Conservation (phyloP, 371 early-diverging fungal genomes). For the Mucor plumbeus region DNA sequence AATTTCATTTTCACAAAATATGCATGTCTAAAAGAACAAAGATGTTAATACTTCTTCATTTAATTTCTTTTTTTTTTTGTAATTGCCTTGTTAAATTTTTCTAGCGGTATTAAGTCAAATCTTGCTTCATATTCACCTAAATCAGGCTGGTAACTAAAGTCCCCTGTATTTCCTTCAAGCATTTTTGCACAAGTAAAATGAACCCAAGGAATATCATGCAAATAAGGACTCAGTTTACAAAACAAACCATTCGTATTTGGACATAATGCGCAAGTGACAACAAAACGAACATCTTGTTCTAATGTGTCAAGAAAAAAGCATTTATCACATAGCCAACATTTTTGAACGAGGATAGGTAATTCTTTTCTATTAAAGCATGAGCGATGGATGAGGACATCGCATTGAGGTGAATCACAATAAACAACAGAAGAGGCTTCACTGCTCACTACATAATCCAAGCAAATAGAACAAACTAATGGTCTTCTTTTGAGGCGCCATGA, state of each 20-base stretch:
- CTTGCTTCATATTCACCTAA: slow-evolving; percentile 1
- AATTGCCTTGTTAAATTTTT: background rate
- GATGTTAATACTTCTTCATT: too few relatives aligned
- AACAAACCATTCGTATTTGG: slow-evolving; percentile 58
- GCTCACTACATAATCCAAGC: background rate
- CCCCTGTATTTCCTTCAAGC: slow-evolving; percentile 6
- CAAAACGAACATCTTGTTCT: background rate
- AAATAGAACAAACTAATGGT: background rate
- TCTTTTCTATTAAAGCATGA: background rate
- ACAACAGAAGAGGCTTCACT: background rate
- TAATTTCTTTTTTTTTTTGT: too few relatives aligned
- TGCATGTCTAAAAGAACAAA: slow-evolving; percentile 23
- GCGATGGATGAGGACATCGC: background rate
- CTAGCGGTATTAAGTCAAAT: background rate
- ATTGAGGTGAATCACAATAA: background rate
- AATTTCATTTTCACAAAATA: slow-evolving; percentile 38
- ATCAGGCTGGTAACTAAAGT: slow-evolving; percentile 25
- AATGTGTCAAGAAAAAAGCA: background rate
- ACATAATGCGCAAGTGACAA: slow-evolving; percentile 47
- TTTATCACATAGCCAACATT: background rate
- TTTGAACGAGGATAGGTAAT: background rate
- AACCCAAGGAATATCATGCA: slow-evolving; percentile 42
- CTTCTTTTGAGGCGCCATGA: background rate
- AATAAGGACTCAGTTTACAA: slow-evolving; percentile 40
- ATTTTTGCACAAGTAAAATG: slow-evolving; percentile 53